These are phyloP conservation scores for Fusarium mexicanum DNA, from an alignment of 2,329 filamentous ascomycete genomes.

Conservation along the genomic window DNA sequence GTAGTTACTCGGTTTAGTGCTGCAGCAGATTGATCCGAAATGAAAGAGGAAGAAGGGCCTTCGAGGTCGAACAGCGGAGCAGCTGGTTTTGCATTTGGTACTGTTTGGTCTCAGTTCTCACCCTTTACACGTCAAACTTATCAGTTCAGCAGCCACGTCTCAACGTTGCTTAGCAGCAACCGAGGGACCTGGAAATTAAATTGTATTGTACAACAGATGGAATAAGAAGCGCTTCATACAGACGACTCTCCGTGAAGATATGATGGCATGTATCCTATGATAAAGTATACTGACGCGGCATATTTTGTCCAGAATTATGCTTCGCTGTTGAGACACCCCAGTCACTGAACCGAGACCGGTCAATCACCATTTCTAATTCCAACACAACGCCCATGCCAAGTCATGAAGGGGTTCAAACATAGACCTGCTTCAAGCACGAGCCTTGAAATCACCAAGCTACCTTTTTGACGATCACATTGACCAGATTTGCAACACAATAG, in stretches of 20 bases:
- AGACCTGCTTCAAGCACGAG: not conserved
- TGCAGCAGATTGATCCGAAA: slow-evolving; percentile 36
- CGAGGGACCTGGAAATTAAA: not conserved
- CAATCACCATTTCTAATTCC: not conserved
- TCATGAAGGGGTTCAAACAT: too few species aligned
- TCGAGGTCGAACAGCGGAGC: slow-evolving; percentile 30
- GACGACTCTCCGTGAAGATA: not conserved
- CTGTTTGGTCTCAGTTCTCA: slow-evolving; percentile 32
- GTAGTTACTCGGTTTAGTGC: slow-evolving; percentile 28
- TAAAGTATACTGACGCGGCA: too few species aligned
- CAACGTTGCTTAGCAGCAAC: not conserved
- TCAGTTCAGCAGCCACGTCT: not conserved
- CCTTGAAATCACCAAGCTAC: not conserved
- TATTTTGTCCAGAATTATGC: not conserved
- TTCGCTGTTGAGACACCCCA: not conserved
- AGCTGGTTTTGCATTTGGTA: slow-evolving; percentile 42
- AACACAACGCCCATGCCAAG: not conserved
- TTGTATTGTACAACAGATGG: slow-evolving; percentile 40
- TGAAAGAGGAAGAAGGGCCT: slow-evolving; percentile 18
- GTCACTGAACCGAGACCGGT: not conserved
- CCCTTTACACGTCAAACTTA: slow-evolving; percentile 7
- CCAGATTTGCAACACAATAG: not conserved
- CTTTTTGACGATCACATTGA: not conserved
- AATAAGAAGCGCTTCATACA: slow-evolving; percentile 24
- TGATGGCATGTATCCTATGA: not conserved